These are phyloP conservation scores for Phytopythium mirpurense DNA, from an alignment of 352 stramenopile genomes.

Conservation along the genomic window DNA sequence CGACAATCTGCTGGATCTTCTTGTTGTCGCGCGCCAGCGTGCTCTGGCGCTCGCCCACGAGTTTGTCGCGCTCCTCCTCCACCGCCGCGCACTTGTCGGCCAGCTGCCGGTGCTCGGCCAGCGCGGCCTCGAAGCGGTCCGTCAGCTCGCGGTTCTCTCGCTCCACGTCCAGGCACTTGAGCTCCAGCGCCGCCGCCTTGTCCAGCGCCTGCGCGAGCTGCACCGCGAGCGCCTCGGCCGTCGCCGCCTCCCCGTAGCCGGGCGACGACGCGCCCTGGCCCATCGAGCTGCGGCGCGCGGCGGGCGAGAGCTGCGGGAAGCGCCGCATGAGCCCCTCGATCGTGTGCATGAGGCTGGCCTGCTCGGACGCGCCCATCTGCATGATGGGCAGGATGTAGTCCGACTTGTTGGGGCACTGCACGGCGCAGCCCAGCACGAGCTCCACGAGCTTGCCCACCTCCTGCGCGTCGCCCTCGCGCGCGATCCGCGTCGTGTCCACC, in stretches of 20 bases:
- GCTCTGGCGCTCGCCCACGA: constrained; percentile 64
- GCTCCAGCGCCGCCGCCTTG: constrained; percentile 61
- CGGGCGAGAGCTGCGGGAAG: constrained; percentile 56
- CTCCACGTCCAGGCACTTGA: constrained; percentile 73
- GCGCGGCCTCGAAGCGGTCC: constrained; percentile 56
- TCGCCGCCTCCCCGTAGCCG: constrained; percentile 14
- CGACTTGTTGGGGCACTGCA: constrained; percentile 73
- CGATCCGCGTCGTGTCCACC: constrained; percentile 62
- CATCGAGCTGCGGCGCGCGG: constrained; percentile 22
- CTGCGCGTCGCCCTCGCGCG: constrained; percentile 60
- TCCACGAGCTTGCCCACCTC: constrained; percentile 70
- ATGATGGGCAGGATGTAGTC: constrained; percentile 86
- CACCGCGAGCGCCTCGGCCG: constrained; percentile 34
- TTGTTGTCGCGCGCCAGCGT: constrained; percentile 81
- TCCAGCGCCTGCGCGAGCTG: constrained; percentile 65
- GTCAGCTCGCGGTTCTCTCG: constrained; percentile 71
- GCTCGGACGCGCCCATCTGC: constrained; percentile 69
- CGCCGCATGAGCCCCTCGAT: constrained; percentile 83
- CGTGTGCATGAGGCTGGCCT: constrained; percentile 79
- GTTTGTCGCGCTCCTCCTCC: constrained; percentile 62
- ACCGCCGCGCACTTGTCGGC: constrained; percentile 39
- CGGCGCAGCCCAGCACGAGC: constrained; percentile 69
- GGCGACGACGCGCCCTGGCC: constrained; percentile 31
- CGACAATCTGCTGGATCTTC: constrained; percentile 86
- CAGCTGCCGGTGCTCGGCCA: constrained; percentile 45